Evolutionary conservation across 305 asterid species (phyloP).

Genomic region (Fraxinus albicans): DNA sequence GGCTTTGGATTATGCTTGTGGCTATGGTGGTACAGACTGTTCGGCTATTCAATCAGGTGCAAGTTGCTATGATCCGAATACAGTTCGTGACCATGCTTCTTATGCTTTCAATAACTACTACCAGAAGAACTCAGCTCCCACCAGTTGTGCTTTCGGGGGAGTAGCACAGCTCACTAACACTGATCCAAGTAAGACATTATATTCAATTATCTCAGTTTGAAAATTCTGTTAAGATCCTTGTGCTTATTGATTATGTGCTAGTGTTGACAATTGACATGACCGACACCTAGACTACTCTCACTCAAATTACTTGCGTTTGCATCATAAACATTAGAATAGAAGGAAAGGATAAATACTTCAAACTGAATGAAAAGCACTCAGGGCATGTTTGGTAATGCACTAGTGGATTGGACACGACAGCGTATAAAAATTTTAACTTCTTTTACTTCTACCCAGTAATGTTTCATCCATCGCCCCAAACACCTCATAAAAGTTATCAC

Average conservation of each 20-base stretch:
- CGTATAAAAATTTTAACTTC: background rate
- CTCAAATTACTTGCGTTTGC: background rate
- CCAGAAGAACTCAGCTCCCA: slow-evolving; percentile 58
- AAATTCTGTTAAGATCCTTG: background rate
- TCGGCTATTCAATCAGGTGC: slow-evolving; percentile 45
- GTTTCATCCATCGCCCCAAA: background rate
- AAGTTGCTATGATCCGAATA: slow-evolving; percentile 47
- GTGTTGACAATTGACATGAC: background rate
- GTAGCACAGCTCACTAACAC: slow-evolving; percentile 45
- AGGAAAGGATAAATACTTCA: background rate
- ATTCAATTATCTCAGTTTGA: background rate
- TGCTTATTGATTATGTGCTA: background rate
- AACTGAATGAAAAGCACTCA: background rate
- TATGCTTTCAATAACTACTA: slow-evolving; percentile 61
- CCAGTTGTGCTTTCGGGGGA: slow-evolving; percentile 63
- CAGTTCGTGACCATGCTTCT: slow-evolving; percentile 59
- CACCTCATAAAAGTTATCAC: background rate
- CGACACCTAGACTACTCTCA: background rate
- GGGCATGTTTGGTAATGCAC: background rate
- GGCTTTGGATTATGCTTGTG: slow-evolving; percentile 64
- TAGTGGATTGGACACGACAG: background rate
- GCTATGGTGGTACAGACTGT: slow-evolving; percentile 57
- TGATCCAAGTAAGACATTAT: slow-evolving; percentile 56
- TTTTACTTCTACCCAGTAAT: background rate
- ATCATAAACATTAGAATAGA: background rate